These are phyloP conservation scores for Mentha longifolia DNA, from an alignment of 257 asterid genomes.

Conservation along the genomic window DNA sequence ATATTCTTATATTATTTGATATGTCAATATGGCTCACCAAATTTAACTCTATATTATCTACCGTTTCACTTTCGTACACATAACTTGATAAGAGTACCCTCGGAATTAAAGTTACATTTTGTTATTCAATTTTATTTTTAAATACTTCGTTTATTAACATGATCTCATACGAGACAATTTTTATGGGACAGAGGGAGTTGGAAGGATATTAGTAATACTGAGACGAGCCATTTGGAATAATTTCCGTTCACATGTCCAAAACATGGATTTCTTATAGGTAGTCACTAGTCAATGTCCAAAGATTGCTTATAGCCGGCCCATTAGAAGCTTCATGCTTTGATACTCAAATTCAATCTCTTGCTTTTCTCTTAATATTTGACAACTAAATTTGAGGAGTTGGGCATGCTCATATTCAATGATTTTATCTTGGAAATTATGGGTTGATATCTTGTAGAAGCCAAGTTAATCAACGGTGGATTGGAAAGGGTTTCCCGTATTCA, in stretches of 20 bases:
- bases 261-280: background rate
- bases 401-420: constrained; percentile 11
- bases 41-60: too few relatives aligned
- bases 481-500: background rate
- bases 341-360: background rate
- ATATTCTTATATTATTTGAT: too few relatives aligned
- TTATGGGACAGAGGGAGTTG: too few relatives aligned
- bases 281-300: background rate
- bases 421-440: constrained; percentile 23
- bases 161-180: too few relatives aligned
- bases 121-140: too few relatives aligned
- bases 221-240: background rate
- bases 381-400: background rate
- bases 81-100: too few relatives aligned
- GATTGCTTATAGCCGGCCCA: background rate
- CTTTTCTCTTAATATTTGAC: constrained; percentile 4
- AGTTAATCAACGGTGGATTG: background rate
- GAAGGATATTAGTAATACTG: background rate
- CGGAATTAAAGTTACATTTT: too few relatives aligned
- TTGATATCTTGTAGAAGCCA: background rate
- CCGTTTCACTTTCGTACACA: too few relatives aligned
- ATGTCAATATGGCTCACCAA: too few relatives aligned
- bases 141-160: too few relatives aligned
- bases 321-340: constrained; percentile 25
- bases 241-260: background rate